phyloP scores from a whole-genome alignment of 2,329 filamentous ascomycete genomes.

The Hymenoscyphus scutula region DNA sequence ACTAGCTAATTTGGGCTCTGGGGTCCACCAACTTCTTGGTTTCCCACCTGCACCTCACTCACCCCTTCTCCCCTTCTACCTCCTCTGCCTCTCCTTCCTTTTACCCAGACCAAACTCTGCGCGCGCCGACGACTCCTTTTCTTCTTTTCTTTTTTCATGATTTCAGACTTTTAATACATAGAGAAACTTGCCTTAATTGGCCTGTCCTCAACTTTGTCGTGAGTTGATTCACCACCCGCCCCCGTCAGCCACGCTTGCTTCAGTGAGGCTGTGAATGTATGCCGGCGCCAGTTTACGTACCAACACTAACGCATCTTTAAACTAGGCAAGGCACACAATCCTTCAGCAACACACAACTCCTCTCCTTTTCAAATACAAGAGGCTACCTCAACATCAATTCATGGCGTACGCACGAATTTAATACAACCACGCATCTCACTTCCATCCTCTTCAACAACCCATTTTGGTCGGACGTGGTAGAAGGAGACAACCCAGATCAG shows the following conservation, averaged over 20 bases:
- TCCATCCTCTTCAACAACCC: background rate
- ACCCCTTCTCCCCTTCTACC: background rate
- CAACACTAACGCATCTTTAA: conserved; percentile 4
- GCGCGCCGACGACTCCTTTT: conserved; percentile 1
- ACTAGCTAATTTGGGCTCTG: background rate
- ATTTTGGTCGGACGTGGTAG: background rate
- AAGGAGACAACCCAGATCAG: conserved; percentile 8
- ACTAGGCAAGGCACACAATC: conserved; percentile 17
- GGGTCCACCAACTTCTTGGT: background rate
- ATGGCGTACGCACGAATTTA: conserved; percentile 9
- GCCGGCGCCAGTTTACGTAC: conserved; percentile 2
- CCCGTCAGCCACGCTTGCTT: background rate
- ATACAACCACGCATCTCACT: conserved; percentile 7
- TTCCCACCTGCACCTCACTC: background rate
- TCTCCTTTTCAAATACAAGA: conserved; percentile 1
- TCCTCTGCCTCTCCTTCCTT: background rate
- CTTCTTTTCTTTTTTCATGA: conserved; percentile 20
- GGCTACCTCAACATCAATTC: conserved; percentile 8
- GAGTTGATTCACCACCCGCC: background rate
- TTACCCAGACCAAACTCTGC: background rate
- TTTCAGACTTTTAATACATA: too few species aligned
- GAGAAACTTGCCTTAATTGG: conserved; percentile 13
- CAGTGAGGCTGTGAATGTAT: conserved; percentile 11
- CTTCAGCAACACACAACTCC: conserved; percentile 15
- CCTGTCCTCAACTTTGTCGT: background rate